Percentiles rank a stretch among this genome's conserved stretches.
These are phyloP conservation scores for Pelargonium nanum DNA, from an alignment of 345 rosid species.

Conservation along the genomic window DNA sequence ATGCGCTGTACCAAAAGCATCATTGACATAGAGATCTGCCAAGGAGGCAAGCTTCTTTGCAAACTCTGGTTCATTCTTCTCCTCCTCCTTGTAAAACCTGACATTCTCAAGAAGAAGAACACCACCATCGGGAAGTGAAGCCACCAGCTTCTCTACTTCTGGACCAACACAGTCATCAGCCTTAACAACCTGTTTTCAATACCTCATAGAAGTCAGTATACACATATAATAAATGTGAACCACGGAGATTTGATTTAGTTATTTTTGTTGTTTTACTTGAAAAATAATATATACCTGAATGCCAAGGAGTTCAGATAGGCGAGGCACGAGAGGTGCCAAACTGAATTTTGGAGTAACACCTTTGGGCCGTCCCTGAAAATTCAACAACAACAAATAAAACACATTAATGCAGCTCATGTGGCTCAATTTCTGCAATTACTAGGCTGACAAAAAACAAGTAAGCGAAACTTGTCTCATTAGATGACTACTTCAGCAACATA, in stretches of 20 bases:
- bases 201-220: not conserved
- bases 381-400: constrained; percentile 6
- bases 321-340: constrained; percentile 80
- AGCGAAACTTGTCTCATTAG: not conserved
- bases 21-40: constrained; percentile 87
- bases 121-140: constrained; percentile 79
- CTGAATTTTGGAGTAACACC: constrained; percentile 91
- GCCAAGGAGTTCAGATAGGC: constrained; percentile 81
- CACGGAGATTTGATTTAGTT: not conserved
- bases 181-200: constrained; percentile 33
- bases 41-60: constrained; percentile 88
- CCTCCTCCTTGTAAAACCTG: constrained; percentile 87
- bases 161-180: constrained; percentile 92
- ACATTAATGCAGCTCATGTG: not conserved
- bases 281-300: constrained; percentile 40
- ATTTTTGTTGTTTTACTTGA: not conserved
- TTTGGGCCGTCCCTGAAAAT: constrained; percentile 76
- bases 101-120: constrained; percentile 88
- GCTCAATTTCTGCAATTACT: not conserved
- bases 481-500: not conserved
- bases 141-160: constrained; percentile 72
- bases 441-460: not conserved
- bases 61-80: constrained; percentile 87
- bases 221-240: not conserved
- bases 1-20: constrained; percentile 95